A percentile compares a stretch with the other conserved stretches of the same genome.
Conservation (phyloP, 768 basidiomycete genomes). For the Trametes maxima region DNA sequence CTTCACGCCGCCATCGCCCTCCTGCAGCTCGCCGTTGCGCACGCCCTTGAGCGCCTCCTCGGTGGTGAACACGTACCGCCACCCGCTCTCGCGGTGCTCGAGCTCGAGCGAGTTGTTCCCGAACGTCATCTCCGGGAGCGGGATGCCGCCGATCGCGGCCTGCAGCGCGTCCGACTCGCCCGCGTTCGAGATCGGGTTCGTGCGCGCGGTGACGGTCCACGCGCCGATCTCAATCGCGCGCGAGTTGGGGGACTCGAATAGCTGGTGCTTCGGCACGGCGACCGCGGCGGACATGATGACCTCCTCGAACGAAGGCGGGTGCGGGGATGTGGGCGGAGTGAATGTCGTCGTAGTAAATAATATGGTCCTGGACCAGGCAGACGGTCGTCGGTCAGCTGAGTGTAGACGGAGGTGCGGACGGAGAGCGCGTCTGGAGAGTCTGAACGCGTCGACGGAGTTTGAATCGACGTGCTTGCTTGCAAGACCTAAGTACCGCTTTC, state of each 20-base stretch:
- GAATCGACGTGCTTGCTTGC: constrained; percentile 9
- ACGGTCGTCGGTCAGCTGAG: no score
- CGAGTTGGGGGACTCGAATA: constrained; percentile 69
- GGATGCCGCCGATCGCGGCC: constrained; percentile 59
- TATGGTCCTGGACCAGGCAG: not conserved
- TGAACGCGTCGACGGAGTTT: constrained; percentile 27
- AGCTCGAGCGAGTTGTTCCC: constrained; percentile 78
- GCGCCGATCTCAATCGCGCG: constrained; percentile 66
- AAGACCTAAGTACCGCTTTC: not conserved
- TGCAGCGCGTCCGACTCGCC: constrained; percentile 72
- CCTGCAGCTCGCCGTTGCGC: constrained; percentile 70
- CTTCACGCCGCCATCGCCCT: constrained; percentile 89
- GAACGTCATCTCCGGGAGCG: constrained; percentile 97
- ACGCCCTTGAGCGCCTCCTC: constrained; percentile 71
- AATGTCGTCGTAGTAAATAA: constrained; percentile 10
- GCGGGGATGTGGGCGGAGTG: not conserved
- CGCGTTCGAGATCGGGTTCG: constrained; percentile 80
- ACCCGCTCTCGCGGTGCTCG: constrained; percentile 63
- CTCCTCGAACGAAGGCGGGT: constrained; percentile 21
- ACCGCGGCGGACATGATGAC: constrained; percentile 45
- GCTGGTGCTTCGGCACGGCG: constrained; percentile 60
- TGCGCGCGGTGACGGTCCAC: constrained; percentile 73
- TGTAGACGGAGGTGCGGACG: not conserved
- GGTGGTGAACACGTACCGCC: constrained; percentile 68
- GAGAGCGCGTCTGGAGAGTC: not conserved